phyloP scores from a whole-genome alignment of 106 monocot species.

The Platanthera guangdongensis region DNA sequence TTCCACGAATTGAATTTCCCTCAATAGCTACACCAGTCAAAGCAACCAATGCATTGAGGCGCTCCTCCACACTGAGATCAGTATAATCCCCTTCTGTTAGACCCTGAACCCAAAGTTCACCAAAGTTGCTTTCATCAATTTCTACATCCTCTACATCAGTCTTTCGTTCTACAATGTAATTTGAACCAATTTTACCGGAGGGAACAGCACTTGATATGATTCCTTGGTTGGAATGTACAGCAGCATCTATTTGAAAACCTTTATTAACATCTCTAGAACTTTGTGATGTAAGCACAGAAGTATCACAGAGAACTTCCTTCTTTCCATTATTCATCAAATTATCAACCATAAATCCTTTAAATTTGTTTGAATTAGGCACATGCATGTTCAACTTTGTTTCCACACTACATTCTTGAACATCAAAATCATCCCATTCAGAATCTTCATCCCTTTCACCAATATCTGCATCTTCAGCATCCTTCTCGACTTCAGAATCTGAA shows the following conservation, averaged over 20 bases:
- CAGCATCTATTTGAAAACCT: constrained; percentile 12
- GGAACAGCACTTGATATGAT: constrained; percentile 14
- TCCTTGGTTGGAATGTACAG: constrained; percentile 19
- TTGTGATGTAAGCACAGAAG: constrained; percentile 15
- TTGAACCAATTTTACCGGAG: constrained; percentile 9
- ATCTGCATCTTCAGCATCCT: constrained; percentile 69
- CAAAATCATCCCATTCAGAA: constrained; percentile 90
- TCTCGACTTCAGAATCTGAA: constrained; percentile 89
- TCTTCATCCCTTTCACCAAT: constrained; percentile 85
- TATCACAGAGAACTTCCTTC: constrained; percentile 7
- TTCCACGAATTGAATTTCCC: constrained; percentile 81
- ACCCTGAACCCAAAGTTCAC: constrained; percentile 85
- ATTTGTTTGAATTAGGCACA: constrained; percentile 20
- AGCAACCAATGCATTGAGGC: constrained; percentile 86
- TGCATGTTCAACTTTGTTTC: constrained; percentile 25
- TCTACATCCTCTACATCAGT: constrained; percentile 45
- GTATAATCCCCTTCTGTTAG: constrained; percentile 84
- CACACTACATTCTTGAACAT: constrained; percentile 43
- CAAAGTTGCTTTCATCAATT: constrained; percentile 75
- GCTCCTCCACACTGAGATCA: constrained; percentile 88
- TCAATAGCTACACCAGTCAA: constrained; percentile 78
- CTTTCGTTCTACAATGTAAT: constrained; percentile 21
- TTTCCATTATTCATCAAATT: constrained; percentile 18
- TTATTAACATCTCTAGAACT: constrained; percentile 21
- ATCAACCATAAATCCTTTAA: constrained; percentile 16